Base-by-base conservation (phyloP, 192 early-diverging fungal species). In the Radiomyces spectabilis region DNA sequence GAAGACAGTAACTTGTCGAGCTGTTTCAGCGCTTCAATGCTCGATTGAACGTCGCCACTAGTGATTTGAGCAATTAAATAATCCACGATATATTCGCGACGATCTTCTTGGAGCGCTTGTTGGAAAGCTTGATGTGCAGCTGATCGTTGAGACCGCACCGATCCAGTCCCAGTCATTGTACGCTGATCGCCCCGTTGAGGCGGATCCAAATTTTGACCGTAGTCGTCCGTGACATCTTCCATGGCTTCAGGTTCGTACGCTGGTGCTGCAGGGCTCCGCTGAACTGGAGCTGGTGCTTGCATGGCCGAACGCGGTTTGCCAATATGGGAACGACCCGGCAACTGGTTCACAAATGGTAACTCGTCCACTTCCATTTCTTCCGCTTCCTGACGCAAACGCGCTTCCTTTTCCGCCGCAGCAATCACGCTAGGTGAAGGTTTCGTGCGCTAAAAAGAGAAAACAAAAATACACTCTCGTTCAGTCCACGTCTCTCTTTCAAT, bases 21-120 rank as follows among this genome's bases (percentile, higher is more conserved):
- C 16, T 87, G 75, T 57, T 87, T 87, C 6, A 93, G 54, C 2
- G 85, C 88, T 31, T 89, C 86, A 46, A 86, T 76, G 35, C 83
- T 85, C 40, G 80, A 65, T 27, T 75, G 59, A 4, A 80, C 57
- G 30, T 88, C 87, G 10, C 63, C 61, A 40, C 75, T 78, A 18
- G 79, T 86, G 19, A 92, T 81, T 55, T 86, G 82, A 5, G 81
- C 72, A 5, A 90, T 73, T 5, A 89, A 47, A 38, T 77, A 69
- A 30, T 89, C 88, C 61, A 90, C 76, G 22, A 75, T 59, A 12
- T 75, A 71, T 32, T 79, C 82, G 9, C 59, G 54, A 15, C 56
- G 42, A 25, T 58, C 57, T 24, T 69, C 58, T 48, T 2, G 57
- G 53, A 25, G 66, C 38, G 4, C 55, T 49, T 18, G 71, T 15